Evolutionary conservation across 2,329 filamentous ascomycete genomes (phyloP).

Genomic region (Fusarium drepaniforme): DNA sequence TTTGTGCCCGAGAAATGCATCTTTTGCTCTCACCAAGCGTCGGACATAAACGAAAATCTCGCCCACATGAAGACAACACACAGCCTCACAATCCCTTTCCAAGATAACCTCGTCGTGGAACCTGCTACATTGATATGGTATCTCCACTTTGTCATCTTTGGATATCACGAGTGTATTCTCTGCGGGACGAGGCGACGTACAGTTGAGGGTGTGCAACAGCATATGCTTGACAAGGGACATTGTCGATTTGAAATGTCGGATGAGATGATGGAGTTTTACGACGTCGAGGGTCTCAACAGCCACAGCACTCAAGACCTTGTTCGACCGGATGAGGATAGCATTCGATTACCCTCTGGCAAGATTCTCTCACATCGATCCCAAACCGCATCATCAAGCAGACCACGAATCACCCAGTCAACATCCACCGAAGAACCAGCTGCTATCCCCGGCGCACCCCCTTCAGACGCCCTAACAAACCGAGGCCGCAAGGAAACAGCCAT

Average conservation of each 20-base stretch:
- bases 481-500: slow-evolving; percentile 16
- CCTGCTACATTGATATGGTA: slow-evolving; percentile 60
- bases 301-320: neutral
- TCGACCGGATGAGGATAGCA: neutral
- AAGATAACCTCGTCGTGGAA: slow-evolving; percentile 56
- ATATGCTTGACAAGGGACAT: slow-evolving; percentile 64
- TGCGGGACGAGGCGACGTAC: slow-evolving; percentile 60
- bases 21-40: neutral
- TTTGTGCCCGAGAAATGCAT: neutral
- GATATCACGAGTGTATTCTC: slow-evolving; percentile 62
- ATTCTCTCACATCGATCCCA: slow-evolving; percentile 2
- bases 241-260: slow-evolving; percentile 58
- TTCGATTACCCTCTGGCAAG: slow-evolving; percentile 6
- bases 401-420: neutral
- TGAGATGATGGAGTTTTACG: slow-evolving; percentile 54
- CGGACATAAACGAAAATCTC: slow-evolving; percentile 52
- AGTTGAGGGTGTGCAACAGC: slow-evolving; percentile 61
- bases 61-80: slow-evolving; percentile 64
- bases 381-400: neutral
- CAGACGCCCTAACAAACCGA: slow-evolving; percentile 5
- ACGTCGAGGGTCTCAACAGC: neutral
- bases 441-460: accelerated
- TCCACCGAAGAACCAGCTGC: neutral
- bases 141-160: slow-evolving; percentile 60
- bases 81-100: slow-evolving; percentile 57